Evolutionary conservation across 2,329 filamentous ascomycete species (phyloP), one percentile per base, ranked within the genome.

Genomic region (Ascochyta clinopodiicola): DNA sequence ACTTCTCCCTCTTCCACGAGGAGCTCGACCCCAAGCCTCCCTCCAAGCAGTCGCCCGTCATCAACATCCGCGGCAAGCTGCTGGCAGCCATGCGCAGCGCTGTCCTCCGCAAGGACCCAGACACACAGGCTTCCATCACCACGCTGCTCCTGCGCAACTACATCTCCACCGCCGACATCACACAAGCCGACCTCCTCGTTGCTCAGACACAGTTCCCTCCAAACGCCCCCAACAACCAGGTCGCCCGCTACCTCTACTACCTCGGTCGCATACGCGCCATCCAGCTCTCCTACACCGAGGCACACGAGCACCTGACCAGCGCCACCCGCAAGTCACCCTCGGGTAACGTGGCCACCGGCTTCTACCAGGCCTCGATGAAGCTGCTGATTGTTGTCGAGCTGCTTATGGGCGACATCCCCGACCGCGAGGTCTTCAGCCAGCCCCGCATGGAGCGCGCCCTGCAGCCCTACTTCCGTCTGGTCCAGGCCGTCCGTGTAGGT

Each of bases 391-490:
- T 99, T 19, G 95, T 99, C 12, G 94, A 99, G 81, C 82, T 99
- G 58, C 81, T 99, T 61, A 99, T 99, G 95, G 95, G 95, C 62
- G 95, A 99, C 72, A 99, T 99, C 64, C 95, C 95, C 27, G 94
- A 98, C 71, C 91, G 95, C 56, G 90, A 92, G 15, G 89, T 94
- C 51, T 99, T 99, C 86, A 90, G 95, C 55, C 91, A 95, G 72
- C 86, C 92, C 2, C 88, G 87, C 53, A 86, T 98, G 69, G 95
- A 98, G 80, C 86, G 88, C 64, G 87, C 94, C 17, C 84, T 99
- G 59, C 88, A 93, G 73, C 94, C 95, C 2, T 99, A 99, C 81
- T 90, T 99, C 77, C 82, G 93, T 57, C 87, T 99, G 44, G 93
- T 98, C 3, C 92, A 96, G 76, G 93, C 95, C 27, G 95, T 99